Base-by-base conservation (phyloP, 2,329 filamentous ascomycete species). In the Penicillium capsulatum region DNA sequence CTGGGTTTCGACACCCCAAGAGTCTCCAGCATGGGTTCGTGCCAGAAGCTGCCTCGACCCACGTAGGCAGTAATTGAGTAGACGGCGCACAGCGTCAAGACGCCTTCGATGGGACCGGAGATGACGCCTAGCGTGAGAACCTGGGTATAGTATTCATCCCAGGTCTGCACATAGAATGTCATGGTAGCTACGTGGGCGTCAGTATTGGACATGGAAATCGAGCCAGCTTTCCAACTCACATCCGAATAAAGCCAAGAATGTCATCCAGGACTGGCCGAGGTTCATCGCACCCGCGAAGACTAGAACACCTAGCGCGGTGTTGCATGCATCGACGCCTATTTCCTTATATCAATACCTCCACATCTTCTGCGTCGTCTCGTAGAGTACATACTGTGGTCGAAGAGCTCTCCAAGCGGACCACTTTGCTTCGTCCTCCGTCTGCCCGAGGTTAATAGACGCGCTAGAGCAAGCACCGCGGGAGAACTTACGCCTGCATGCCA, bases 111-210 rank as follows among this genome's bases (percentile, higher is more conserved):
- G 3, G 92, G 92, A 0, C 92, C 92, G 50, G 91, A 96, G 51
- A 98, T 76, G 47, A 97, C 72, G 43, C 92, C 92, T 4, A 98
- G 79, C 1, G 89, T 96, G 33, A 98, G 78, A 3, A 90, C 92
- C 66, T 96, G 90, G 36, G 92, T 98, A 70, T 97, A 91, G 69
- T 97, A 98, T 65, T 97, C 92, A 61, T 98, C 92, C 92, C 92
- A 98, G 22, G 92, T 97, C 65, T 97, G 92, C 29, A 97, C 84
- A 66, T 97, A 97, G 67, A 98, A 98, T n/a, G 92, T 96, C 56
- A 94, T 74, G 43, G 91, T 80, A 5, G 86, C 84, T 88, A 32
- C 20, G 22, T 9, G 19, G 19, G 30, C 16, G 34, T 53, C 31
- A 56, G 40, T 35, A 16, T 28, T 4, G 3, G 19, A 28, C 17